Evolutionary conservation across 768 basidiomycete genomes (phyloP).

Genomic region (Suillus luteus): DNA sequence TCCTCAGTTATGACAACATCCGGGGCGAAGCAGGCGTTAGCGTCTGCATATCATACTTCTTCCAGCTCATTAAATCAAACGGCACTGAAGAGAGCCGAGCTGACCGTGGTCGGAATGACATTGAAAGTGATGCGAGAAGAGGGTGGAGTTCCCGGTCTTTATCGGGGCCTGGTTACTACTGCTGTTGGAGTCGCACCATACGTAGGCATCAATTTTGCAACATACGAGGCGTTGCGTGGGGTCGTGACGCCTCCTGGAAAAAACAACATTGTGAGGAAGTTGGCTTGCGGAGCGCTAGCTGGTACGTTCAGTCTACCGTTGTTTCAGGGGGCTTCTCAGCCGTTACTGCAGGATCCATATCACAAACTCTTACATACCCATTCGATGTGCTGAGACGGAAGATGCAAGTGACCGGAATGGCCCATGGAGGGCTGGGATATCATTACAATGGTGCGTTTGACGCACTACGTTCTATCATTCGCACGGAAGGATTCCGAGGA

Average conservation of each 20-base stretch:
- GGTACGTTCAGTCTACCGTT: conserved; percentile 44
- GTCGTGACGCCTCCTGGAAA: conserved; percentile 82
- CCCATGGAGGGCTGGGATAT: conserved; percentile 53
- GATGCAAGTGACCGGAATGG: conserved; percentile 92
- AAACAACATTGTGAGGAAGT: conserved; percentile 64
- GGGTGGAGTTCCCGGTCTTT: conserved; percentile 84
- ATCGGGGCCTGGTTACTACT: conserved; percentile 84
- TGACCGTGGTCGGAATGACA: conserved; percentile 88
- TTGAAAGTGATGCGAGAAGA: conserved; percentile 89
- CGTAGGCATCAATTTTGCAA: conserved; percentile 90
- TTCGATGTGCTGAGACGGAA: conserved; percentile 94
- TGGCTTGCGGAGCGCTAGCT: conserved; percentile 85
- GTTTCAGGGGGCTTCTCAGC: conserved; percentile 13
- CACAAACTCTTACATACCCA: conserved; percentile 93
- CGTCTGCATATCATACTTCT: conserved; percentile 53
- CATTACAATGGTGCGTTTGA: conserved; percentile 83
- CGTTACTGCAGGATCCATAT: conserved; percentile 66
- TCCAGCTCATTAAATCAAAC: conserved; percentile 35
- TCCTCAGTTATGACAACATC: conserved; percentile 26
- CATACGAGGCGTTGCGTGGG: conserved; percentile 83
- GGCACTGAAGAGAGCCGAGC: conserved; percentile 50
- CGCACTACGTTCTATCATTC: conserved; percentile 68
- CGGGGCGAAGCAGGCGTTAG: conserved; percentile 27
- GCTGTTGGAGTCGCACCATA: conserved; percentile 90
- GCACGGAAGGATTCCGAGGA: conserved; percentile 72